Evolutionary conservation across 805 yeast genomes (phyloP).

Genomic region (Monosporozyma yasuniensis): DNA sequence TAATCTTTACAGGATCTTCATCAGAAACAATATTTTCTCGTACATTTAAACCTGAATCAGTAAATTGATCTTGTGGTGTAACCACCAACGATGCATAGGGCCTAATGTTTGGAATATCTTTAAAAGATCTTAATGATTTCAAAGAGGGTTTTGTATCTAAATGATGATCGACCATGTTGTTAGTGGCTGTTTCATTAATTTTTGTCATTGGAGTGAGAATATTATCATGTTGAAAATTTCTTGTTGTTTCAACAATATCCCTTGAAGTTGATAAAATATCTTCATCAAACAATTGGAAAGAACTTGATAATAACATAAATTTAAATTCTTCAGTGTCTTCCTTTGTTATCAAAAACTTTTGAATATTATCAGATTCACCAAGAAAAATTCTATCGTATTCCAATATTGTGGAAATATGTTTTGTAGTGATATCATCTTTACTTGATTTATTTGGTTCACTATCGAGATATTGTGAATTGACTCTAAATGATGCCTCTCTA

Average conservation of each 20-base stretch:
- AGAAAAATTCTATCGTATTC: slow-evolving; percentile 33
- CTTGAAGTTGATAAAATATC: slow-evolving; percentile 20
- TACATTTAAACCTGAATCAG: background rate
- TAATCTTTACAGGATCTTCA: background rate
- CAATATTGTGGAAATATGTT: slow-evolving; percentile 9
- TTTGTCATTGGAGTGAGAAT: background rate
- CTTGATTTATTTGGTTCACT: too few relatives aligned
- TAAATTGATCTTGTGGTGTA: background rate
- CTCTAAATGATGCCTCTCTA: background rate
- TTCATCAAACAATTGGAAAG: slow-evolving; percentile 24
- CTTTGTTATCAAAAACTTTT: slow-evolving; percentile 33
- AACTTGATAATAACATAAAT: slow-evolving; percentile 30
- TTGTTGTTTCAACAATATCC: slow-evolving; percentile 13
- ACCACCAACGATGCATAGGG: slow-evolving; percentile 5
- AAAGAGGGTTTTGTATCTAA: slow-evolving; percentile 4
- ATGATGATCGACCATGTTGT: slow-evolving; percentile 1
- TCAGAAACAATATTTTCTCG: background rate
- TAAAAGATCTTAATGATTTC: slow-evolving; percentile 17
- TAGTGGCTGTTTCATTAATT: background rate
- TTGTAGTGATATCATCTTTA: background rate
- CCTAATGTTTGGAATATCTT: slow-evolving; percentile 10
- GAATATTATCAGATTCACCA: slow-evolving; percentile 29
- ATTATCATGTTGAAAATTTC: background rate
- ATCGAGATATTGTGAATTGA: background rate
- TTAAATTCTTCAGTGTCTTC: slow-evolving; percentile 38